Conservation (phyloP, 805 yeast species). For the Brettanomyces naardenensis region DNA sequence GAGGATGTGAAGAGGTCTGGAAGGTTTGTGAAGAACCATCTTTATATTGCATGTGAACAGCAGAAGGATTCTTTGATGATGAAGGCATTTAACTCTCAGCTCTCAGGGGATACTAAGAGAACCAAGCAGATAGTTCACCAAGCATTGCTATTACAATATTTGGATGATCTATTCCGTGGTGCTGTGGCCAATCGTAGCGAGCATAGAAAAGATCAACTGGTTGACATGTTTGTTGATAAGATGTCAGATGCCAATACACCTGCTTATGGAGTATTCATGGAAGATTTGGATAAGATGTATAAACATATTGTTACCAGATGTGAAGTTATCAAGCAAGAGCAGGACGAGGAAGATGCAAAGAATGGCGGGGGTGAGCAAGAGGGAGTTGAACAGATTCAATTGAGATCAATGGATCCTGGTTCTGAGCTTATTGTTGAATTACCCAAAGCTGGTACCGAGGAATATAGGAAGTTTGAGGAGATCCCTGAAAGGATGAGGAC, state of each 20-base stretch:
- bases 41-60: constrained; percentile 64
- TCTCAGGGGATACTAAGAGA: constrained; percentile 45
- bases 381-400: constrained; percentile 74
- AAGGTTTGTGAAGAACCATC: constrained; percentile 46
- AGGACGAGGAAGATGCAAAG: constrained; percentile 23
- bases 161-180: constrained; percentile 24
- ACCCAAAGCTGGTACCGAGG: constrained; percentile 50
- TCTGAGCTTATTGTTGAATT: constrained; percentile 64
- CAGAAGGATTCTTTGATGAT: constrained; percentile 90
- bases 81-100: constrained; percentile 83
- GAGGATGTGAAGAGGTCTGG: constrained; percentile 43
- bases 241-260: constrained; percentile 40
- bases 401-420: constrained; percentile 80
- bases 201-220: constrained; percentile 36
- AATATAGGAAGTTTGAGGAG: constrained; percentile 47
- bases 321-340: constrained; percentile 51
- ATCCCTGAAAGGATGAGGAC: constrained; percentile 56
- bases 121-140: constrained; percentile 72
- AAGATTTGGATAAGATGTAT: constrained; percentile 68
- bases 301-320: constrained; percentile 74
- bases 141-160: constrained; percentile 69
- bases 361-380: constrained; percentile 39
- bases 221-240: constrained; percentile 59
- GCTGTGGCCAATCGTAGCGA: constrained; percentile 14
- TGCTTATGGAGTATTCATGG: constrained; percentile 60